Evolutionary conservation across 2,329 filamentous ascomycete genomes (phyloP), one percentile per base, ranked within the genome.

Genomic region (Cytospora schulzeri): DNA sequence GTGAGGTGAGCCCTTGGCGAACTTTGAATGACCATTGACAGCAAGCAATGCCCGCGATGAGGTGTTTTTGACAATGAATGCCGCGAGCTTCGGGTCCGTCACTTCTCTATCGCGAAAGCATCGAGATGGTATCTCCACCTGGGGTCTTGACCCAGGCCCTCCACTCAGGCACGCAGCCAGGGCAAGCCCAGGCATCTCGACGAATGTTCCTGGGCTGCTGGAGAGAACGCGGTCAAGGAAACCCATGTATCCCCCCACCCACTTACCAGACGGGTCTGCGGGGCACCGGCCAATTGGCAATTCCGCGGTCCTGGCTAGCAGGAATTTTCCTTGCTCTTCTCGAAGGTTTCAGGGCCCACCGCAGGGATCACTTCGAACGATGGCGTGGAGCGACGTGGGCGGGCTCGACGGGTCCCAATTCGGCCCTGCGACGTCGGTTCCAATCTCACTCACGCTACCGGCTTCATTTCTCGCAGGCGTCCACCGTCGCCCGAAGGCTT

Each of bases 331-430:
- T 50, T 62, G 60, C 28, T 54, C 64, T 67, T 67, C 66, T 67
- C 64, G 66, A 67, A 67, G 66, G 63, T 67, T 67, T 67, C 66
- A 63, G 64, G 59, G 63, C 48, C 58, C 59, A 60, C 57, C 54
- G 33, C 57, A 65, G 48, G 60, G 45, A 29, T 56, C 56, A 28
- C 64, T 60, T 66, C 65, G 57, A 66, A 64, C 61, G 48, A 33
- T 31, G 45, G 51, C 51, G 51, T 48, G 61, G 54, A 48, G 57
- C 55, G 54, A 57, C 55, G 57, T 61, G 54, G 62, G 57, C 50
- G 31, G 61, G 62, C 58, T 51, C 53, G 62, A 57, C 38, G 64
- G 60, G 57, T 60, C 56, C 65, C 50, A 61, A 45, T 60, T 64
- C 52, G 62, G 53, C 51, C 38, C 65, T 66, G 61, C 65, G 57